These are phyloP conservation scores for Petrea volubilis DNA, from an alignment of 257 asterid species.

Conservation along the genomic window DNA sequence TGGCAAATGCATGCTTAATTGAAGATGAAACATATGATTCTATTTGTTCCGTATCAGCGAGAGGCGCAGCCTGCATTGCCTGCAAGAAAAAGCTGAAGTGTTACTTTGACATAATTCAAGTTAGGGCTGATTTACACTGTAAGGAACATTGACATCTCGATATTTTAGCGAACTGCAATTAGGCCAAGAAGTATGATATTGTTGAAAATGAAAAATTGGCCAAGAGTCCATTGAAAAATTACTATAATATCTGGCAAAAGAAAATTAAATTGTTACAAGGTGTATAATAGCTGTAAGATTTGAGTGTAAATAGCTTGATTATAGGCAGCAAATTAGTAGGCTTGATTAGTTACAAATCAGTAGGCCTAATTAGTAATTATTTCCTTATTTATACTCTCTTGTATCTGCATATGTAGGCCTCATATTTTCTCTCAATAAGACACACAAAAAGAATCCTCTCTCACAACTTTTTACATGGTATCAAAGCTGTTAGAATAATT, in stretches of 20 bases:
- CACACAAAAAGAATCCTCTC: too few relatives aligned
- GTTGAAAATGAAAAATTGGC: slow-evolving; percentile 8
- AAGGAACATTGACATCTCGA: slow-evolving; percentile 7
- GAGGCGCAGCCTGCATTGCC: slow-evolving; percentile 61
- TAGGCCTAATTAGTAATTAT: too few relatives aligned
- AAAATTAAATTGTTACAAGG: too few relatives aligned
- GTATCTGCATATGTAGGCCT: too few relatives aligned
- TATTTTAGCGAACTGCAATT: not conserved
- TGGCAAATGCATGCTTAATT: slow-evolving; percentile 70
- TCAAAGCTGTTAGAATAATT: too few relatives aligned
- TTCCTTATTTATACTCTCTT: too few relatives aligned
- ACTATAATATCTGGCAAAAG: not conserved
- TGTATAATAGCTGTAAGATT: too few relatives aligned
- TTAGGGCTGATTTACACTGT: not conserved
- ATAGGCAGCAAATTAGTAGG: too few relatives aligned
- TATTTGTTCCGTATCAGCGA: slow-evolving; percentile 81
- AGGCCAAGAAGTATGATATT: not conserved
- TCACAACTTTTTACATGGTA: too few relatives aligned
- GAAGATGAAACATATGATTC: slow-evolving; percentile 85
- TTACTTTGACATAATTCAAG: slow-evolving; percentile 15
- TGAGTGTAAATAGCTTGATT: too few relatives aligned
- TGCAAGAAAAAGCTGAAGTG: slow-evolving; percentile 41
- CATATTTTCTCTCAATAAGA: too few relatives aligned
- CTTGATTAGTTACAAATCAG: too few relatives aligned
- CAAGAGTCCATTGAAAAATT: not conserved